Percentiles rank a stretch among this genome's conserved stretches.
Evolutionary conservation across 306 rosid species (phyloP).

Genomic region (Potentilla sterilis): DNA sequence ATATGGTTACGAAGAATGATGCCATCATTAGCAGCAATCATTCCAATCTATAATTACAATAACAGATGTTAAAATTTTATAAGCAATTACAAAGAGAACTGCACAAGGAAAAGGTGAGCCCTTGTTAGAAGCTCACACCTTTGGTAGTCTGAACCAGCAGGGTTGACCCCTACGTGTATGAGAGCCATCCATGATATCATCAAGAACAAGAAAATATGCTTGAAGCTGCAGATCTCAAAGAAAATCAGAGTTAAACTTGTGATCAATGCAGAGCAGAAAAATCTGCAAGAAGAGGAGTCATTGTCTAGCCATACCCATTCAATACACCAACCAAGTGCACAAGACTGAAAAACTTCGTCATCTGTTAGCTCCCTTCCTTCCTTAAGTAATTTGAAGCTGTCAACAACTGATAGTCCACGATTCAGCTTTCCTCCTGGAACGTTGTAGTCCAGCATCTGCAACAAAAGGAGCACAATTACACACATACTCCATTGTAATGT

Average conservation of each 20-base stretch:
- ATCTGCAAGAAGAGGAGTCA: not conserved
- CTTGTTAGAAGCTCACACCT: slow-evolving; percentile 24
- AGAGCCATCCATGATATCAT: slow-evolving; percentile 52
- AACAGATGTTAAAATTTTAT: not conserved
- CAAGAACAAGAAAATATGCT: slow-evolving; percentile 51
- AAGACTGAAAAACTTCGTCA: slow-evolving; percentile 42
- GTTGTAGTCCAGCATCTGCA: slow-evolving; percentile 56
- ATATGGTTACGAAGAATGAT: slow-evolving; percentile 73
- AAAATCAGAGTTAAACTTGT: not conserved
- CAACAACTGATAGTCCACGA: slow-evolving; percentile 51
- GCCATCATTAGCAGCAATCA: slow-evolving; percentile 88
- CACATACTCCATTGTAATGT: not conserved
- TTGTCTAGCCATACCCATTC: slow-evolving; percentile 42
- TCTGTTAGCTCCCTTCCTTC: slow-evolving; percentile 33
- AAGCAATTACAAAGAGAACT: not conserved
- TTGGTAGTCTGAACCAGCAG: slow-evolving; percentile 55
- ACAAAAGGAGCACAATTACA: not conserved
- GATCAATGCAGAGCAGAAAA: not conserved
- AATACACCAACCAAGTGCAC: slow-evolving; percentile 57
- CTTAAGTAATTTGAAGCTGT: slow-evolving; percentile 39
- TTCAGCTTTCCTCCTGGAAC: slow-evolving; percentile 54
- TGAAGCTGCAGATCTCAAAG: slow-evolving; percentile 35
- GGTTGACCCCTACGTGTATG: slow-evolving; percentile 53
- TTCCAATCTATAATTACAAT: slow-evolving; percentile 55
- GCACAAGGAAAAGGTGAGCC: not conserved